Percentiles rank a stretch among this genome's conserved stretches.
Evolutionary conservation across 768 basidiomycete species (phyloP).

Genomic region (Rhodosporidiobolus odoratus): DNA sequence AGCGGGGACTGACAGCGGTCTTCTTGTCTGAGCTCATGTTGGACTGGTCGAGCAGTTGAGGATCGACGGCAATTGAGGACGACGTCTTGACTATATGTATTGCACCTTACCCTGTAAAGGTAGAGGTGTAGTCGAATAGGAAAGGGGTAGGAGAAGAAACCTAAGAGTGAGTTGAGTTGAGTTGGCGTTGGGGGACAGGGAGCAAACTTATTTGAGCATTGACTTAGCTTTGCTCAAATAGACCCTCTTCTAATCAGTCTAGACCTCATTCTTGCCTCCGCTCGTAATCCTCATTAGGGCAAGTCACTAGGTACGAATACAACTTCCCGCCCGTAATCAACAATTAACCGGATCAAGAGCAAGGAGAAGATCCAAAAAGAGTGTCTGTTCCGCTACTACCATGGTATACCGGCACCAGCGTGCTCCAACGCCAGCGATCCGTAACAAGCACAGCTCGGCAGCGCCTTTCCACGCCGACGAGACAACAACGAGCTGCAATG

Average conservation of each 20-base stretch:
- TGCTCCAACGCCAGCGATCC: too few relatives aligned
- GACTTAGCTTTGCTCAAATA: background rate
- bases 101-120: background rate
- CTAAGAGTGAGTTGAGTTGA: background rate
- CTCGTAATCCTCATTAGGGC: too few relatives aligned
- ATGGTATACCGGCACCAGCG: too few relatives aligned
- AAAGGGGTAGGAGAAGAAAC: background rate
- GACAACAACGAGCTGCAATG: too few relatives aligned
- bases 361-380: too few relatives aligned
- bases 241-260: background rate
- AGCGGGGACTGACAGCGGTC: background rate
- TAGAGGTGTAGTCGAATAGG: background rate
- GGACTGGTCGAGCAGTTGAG: background rate
- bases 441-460: too few relatives aligned
- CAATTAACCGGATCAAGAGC: too few relatives aligned
- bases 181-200: background rate
- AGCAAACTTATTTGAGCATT: background rate
- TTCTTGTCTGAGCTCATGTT: background rate
- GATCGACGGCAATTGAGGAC: background rate
- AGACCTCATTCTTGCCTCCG: background rate
- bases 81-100: background rate
- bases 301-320: too few relatives aligned
- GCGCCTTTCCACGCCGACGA: too few relatives aligned
- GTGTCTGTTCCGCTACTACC: too few relatives aligned
- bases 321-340: too few relatives aligned